Evolutionary conservation across 2,329 filamentous ascomycete species (phyloP).

Genomic region (Aspergillus luchuensis): DNA sequence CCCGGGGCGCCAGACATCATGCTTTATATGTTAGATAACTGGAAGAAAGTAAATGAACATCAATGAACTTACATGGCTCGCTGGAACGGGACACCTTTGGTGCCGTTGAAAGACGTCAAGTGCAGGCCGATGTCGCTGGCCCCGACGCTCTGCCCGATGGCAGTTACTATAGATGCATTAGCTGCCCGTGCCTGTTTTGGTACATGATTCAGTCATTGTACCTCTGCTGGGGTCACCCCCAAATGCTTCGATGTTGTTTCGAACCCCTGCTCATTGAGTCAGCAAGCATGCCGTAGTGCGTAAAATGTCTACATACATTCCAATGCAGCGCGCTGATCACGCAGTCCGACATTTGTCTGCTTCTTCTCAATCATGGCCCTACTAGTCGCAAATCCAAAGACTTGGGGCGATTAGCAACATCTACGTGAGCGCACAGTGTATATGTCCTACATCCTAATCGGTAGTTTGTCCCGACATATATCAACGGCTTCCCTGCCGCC

Average conservation of each 20-base stretch:
- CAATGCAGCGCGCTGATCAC: slow-evolving; percentile 35
- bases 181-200: background rate
- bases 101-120: slow-evolving; percentile 28
- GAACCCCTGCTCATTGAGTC: slow-evolving; percentile 15
- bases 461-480: slow-evolving; percentile 22
- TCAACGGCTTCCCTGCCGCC: slow-evolving; percentile 13
- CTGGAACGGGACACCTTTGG: slow-evolving; percentile 30
- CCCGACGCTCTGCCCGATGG: slow-evolving; percentile 35
- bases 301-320: slow-evolving; percentile 28
- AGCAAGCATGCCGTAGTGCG: background rate
- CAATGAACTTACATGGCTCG: slow-evolving; percentile 27
- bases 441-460: slow-evolving; percentile 15
- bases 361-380: slow-evolving; percentile 23
- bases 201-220: background rate
- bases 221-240: slow-evolving; percentile 22
- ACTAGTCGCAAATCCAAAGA: slow-evolving; percentile 24
- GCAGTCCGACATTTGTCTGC: slow-evolving; percentile 33
- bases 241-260: slow-evolving; percentile 20
- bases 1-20: slow-evolving; percentile 35
- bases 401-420: background rate
- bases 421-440: too few species aligned
- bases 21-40: slow-evolving; percentile 11
- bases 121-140: slow-evolving; percentile 33
- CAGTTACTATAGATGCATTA: slow-evolving; percentile 25
- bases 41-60: too few species aligned